Base-by-base conservation (phyloP, 495 filamentous ascomycete species). In the Tuber umbilicatum region DNA sequence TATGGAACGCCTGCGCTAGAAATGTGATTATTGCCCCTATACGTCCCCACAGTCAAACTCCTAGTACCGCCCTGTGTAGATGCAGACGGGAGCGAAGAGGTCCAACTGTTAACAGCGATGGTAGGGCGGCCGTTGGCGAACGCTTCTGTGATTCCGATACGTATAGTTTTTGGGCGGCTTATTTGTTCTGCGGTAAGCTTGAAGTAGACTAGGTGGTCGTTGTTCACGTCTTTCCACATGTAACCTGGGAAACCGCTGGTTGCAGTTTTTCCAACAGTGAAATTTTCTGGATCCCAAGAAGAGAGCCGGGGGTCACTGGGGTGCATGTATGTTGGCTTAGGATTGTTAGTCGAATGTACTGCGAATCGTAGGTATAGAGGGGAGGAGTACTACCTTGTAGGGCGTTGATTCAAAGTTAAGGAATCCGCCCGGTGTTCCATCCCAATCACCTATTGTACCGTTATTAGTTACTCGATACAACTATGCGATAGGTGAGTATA, bases 171-270 rank as follows among this genome's bases (percentile, higher is more conserved):
- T 17, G 74, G 82, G 16, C 50, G 43, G n/a, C 81, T 75, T 64
- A 84, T 84, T 47, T 78, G 74, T 21, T 67, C 77, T 73, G 74
- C 75, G 5, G 72, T 74, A 12, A 83, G 71, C 35, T 77, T 78
- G 76, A 84, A 84, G 50, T 78, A 80, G 70, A 83, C 81, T 37
- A 79, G 75, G 60, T 82, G 75, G 27, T 78, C 79, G 79, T 84
- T 80, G 72, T 83, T 83, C 70, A 82, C 78, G 67, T 75, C 74
- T 68, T 76, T 78, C 71, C 81, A 84, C 42, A 84, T 83, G 42
- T 83, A 80, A 73, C 80, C 78, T 2, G 81, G 83, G 67, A 82
- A 78, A 9, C 72, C 71, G 2, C 74, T 70, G 17, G 82, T 60
- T 37, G 70, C 71, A 10, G 79, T 82, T 31, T 79, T 78, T 4